These are phyloP conservation scores for Candida tibetensis DNA, from an alignment of 805 yeast species.

Conservation along the genomic window DNA sequence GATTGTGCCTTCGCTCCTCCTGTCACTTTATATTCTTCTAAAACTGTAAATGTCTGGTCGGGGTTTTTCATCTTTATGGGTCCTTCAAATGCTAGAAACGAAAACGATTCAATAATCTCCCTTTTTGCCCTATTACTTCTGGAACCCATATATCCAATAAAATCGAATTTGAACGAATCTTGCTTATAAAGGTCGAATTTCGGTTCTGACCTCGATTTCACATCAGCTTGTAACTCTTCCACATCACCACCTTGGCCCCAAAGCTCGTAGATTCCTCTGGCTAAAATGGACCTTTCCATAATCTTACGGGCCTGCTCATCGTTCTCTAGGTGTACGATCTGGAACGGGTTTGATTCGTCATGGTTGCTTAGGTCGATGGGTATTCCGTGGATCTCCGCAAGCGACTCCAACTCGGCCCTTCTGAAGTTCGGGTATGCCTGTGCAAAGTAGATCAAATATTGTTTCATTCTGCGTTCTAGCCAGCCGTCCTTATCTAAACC, in stretches of 20 bases:
- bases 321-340: constrained; percentile 60
- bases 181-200: constrained; percentile 39
- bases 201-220: constrained; percentile 31
- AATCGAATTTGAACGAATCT: constrained; percentile 74
- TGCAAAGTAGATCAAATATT: constrained; percentile 78
- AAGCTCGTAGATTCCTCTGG: constrained; percentile 75
- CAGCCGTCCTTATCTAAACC: not conserved
- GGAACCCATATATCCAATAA: constrained; percentile 71
- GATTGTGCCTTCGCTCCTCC: constrained; percentile 45
- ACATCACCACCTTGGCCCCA: constrained; percentile 70
- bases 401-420: constrained; percentile 75
- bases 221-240: constrained; percentile 55
- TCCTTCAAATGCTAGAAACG: constrained; percentile 71
- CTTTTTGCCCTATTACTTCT: constrained; percentile 52
- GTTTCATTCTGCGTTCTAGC: constrained; percentile 37
- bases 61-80: constrained; percentile 76
- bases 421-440: constrained; percentile 81
- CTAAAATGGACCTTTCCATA: constrained; percentile 64
- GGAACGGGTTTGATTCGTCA: constrained; percentile 61
- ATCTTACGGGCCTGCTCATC: constrained; percentile 67
- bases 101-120: constrained; percentile 66
- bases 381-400: constrained; percentile 65
- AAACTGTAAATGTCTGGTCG: constrained; percentile 61
- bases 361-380: constrained; percentile 59
- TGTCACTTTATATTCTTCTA: constrained; percentile 65